A percentile compares a stretch with the other conserved stretches of the same genome.
These are phyloP conservation scores for Leishmania mexicana DNA, from an alignment of 208 protist genomes.

Conservation along the genomic window DNA sequence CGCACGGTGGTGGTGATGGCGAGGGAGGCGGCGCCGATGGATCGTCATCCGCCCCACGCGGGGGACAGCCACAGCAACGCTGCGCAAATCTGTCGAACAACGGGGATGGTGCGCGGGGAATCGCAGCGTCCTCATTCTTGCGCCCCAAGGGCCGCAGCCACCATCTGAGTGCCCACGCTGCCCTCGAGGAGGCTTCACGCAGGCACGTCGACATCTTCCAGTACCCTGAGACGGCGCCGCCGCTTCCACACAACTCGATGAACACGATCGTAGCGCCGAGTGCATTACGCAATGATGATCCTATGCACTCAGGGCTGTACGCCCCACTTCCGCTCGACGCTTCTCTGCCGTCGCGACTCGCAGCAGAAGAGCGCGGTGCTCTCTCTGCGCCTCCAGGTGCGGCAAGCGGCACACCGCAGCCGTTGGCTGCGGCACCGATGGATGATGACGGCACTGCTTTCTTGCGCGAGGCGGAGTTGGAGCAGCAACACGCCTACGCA, in stretches of 20 bases:
- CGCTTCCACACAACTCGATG: constrained; percentile 65
- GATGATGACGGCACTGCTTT: constrained; percentile 64
- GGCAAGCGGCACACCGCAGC: neutral
- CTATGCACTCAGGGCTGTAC: constrained; percentile 22
- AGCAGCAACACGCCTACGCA: constrained; percentile 37
- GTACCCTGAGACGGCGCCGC: constrained; percentile 35
- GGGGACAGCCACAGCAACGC: neutral
- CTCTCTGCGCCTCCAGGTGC: neutral
- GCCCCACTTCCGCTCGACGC: constrained; percentile 33
- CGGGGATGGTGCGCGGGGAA: neutral
- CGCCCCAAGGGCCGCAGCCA: constrained; percentile 20
- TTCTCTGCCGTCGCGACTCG: constrained; percentile 26
- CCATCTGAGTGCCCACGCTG: constrained; percentile 34
- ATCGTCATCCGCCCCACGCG: neutral
- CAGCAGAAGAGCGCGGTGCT: constrained; percentile 3
- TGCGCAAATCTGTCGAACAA: constrained; percentile 3
- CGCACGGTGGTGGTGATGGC: neutral
- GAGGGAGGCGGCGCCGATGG: neutral
- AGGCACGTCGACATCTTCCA: constrained; percentile 35
- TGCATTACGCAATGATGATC: neutral
- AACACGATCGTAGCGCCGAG: constrained; percentile 35
- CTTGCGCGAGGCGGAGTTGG: constrained; percentile 55
- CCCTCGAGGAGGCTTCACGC: constrained; percentile 43
- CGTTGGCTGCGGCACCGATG: constrained; percentile 13
- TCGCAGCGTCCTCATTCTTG: constrained; percentile 16